Base-by-base conservation (phyloP, 2,329 filamentous ascomycete genomes). In the Xylariomycetidae sp. region DNA sequence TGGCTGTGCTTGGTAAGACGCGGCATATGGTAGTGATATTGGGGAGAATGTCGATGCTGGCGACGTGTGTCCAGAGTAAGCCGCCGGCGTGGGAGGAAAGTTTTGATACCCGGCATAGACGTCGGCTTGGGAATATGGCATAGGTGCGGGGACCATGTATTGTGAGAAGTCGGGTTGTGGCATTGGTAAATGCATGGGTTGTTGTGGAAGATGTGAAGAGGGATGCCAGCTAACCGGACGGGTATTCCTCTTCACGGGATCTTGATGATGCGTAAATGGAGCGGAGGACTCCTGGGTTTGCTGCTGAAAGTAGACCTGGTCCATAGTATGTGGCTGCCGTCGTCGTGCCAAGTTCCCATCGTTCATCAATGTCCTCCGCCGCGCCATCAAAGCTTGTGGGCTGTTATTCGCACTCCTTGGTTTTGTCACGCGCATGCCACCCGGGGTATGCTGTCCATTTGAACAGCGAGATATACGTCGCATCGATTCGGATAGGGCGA, bases 141-240 rank as follows among this genome's bases (percentile, higher is more conserved):
- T 55, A 26, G 58, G 50, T 4, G 58, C 51, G 6, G 66, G 56
- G 22, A 66, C 57, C 10, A 61, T 51, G 42, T 69, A 66, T 44
- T 59, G 52, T 22, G 56, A 50, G 18, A 51, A 43, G 29, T 59
- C 37, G 36, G 58, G 56, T 14, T 63, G 62, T 26, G 53, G 50
- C 31, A 51, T 41, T 46, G 57, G 51, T 33, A 64, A 59, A 30
- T 59, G 56, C 38, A 59, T 57, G 12, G 62, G 53, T 20, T 52
- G 58, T 37, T 61, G 50, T 36, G 59, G 54, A 43, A 65, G 57
- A 37, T 74, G 67, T 8, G 80, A 74, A 15, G 74, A 73, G 3
- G 83, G 81, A 55, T 88, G 85, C 85, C 85, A 88, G 66, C 83
- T 88, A 28, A 85, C 66, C 5, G 84, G 83, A 26, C 84, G 73